Base-by-base conservation (phyloP, 2,329 filamentous ascomycete species). In the Emergomyces orientalis region DNA sequence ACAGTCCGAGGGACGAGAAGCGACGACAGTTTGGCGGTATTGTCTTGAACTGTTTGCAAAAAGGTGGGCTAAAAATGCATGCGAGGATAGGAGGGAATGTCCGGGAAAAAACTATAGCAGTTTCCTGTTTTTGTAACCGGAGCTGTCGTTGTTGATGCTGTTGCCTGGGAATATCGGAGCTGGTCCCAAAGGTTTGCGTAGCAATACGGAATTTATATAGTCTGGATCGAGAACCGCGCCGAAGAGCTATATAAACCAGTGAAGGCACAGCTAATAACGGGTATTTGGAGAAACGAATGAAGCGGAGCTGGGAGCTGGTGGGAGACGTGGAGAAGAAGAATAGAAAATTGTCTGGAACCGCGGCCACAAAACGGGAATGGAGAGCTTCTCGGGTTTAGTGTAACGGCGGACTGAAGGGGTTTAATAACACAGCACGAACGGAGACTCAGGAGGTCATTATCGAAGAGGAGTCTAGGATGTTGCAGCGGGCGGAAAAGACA, bases 1-100 rank as follows among this genome's bases (percentile, higher is more conserved):
- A 94, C 88, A 82, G 90, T 91, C 76, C 90, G 90, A 77, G 90
- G 88, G 73, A 95, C 85, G 73, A 96, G 83, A 78, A 94, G 88
- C 77, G 92, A 90, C 87, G 91, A 93, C 90, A 95, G 87, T 81
- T 96, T 95, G 90, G 88, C 90, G 90, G 90, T 93, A 79, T 89
- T 89, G 80, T 74, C 17, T 37, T 32, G 41, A 32, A 19, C 25
- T 25, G 57, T 22, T 59, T 59, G 41, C 57, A 34, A 59, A 61
- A 61, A 55, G 27, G 45, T 22, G 52, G 27, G 49, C 47, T 9
- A 49, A 59, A 11, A 22, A n/a, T 32, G 49, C 30, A 32, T 54
- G 52, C 30, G 51, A 55, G 30, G 37, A n/a, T 3, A n/a, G 17
- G 34, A 45, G 25, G 32, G 34, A 19, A 22, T 55, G 30, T 55